Base-by-base conservation (phyloP, 352 stramenopile species). In the Elongisporangium senticosum region DNA sequence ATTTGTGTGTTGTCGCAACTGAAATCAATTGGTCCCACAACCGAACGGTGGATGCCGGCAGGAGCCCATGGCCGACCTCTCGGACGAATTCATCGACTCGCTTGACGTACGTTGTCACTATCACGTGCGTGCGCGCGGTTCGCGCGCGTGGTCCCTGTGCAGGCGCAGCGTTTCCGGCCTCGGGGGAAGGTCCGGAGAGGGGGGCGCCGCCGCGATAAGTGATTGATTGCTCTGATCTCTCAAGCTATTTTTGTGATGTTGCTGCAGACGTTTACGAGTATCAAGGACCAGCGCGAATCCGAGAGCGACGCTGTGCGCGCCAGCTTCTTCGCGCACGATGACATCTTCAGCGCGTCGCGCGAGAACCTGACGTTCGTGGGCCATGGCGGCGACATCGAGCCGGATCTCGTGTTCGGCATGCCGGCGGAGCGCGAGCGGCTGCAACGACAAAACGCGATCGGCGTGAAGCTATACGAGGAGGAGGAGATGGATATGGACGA, bases 51-150 rank as follows among this genome's bases (percentile, higher is more conserved):
- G 21, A 33, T 23, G 14, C 10, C 17, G 10, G 6, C 17, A 20
- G n/a, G 43, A 14, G 19, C 55, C 39, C 49, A 83, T 83, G 68
- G 69, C 65, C 54, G 75, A 89, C 55, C 73, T 91, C 59, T 82
- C 75, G 22, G 81, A 91, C 60, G 81, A 88, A 56, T 68, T 86
- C 53, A 68, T 89, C 55, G 83, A 77, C 64, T 84, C 81, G 40
- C 65, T 89, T 53, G 81, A 91, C 59, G 81, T 91, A 69, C 64
- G 74, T 75, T 15, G 33, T 10, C 13, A 17, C 13, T 43, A 7
- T 43, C 26, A 37, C 26, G 5, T 11, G 33, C 33, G 33, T 43
- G 33, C 13, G 33, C 13, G 33, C 13, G 33, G 2, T 1, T 11
- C 4, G 8, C 7, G 8, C 26, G 7, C 13, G 33, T 17, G 8